Evolutionary conservation across 225 moss, liverwort and hornwort genomes (phyloP).

Genomic region (Straminergon stramineum): DNA sequence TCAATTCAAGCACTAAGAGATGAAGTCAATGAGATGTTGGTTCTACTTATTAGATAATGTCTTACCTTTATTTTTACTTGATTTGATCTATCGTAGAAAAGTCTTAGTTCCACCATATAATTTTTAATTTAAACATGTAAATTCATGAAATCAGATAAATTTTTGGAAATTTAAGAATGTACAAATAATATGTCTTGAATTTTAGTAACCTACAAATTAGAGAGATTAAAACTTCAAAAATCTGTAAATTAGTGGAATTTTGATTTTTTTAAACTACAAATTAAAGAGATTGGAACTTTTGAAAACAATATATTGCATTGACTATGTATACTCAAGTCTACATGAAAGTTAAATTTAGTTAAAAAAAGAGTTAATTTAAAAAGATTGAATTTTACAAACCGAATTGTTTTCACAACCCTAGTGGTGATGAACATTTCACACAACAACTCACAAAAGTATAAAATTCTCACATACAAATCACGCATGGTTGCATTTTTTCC

Average conservation of each 20-base stretch:
- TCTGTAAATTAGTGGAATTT: neutral
- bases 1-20: neutral
- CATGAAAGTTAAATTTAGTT: neutral
- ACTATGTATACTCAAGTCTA: neutral
- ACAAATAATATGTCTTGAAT: neutral
- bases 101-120: neutral
- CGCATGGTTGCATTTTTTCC: fast-evolving
- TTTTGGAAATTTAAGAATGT: neutral
- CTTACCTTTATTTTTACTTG: neutral
- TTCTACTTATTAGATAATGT: neutral
- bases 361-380: neutral
- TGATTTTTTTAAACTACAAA: neutral
- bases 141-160: neutral
- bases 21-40: neutral
- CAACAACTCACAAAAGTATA: neutral
- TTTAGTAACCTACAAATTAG: neutral
- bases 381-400: too few relatives aligned
- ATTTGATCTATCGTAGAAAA: neutral
- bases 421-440: neutral
- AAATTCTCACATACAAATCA: neutral
- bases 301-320: neutral
- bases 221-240: neutral
- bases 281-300: neutral
- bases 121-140: neutral
- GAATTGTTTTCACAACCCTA: too few relatives aligned